A percentile compares a stretch with the other conserved stretches of the same genome.
Conservation (phyloP, 306 rosid species). For the Alnus rubra region DNA sequence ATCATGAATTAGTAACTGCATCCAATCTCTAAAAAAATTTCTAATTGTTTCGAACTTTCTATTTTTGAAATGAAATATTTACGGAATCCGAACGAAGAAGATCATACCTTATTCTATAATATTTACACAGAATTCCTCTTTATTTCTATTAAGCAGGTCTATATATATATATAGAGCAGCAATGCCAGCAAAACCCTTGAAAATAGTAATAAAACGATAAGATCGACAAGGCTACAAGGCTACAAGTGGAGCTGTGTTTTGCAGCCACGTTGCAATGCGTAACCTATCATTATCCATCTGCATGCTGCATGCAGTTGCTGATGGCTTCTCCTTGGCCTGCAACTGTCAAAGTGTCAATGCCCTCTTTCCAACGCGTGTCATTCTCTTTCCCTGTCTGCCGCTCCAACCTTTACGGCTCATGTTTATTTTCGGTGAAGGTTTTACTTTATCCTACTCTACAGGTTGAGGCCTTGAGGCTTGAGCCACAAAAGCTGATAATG, state of each 20-base stretch:
- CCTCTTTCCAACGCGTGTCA: conserved; percentile 35
- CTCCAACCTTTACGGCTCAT: not conserved
- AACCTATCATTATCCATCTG: not conserved
- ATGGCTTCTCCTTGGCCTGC: not conserved
- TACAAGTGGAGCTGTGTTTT: not conserved
- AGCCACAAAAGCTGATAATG: too few species aligned
- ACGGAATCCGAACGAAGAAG: too few species aligned
- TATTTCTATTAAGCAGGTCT: too few species aligned
- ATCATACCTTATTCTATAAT: too few species aligned
- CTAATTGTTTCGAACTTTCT: too few species aligned
- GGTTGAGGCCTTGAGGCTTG: too few species aligned
- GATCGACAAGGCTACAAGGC: not conserved
- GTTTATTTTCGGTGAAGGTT: not conserved
- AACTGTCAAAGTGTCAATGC: conserved; percentile 32
- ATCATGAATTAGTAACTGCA: too few species aligned
- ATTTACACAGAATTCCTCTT: too few species aligned
- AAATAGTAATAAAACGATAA: not conserved
- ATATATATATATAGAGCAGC: too few species aligned
- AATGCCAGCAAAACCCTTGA: not conserved
- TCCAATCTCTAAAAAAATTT: too few species aligned
- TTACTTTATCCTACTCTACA: not conserved
- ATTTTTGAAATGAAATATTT: too few species aligned
- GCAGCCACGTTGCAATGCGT: conserved; percentile 38
- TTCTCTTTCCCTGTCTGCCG: not conserved
- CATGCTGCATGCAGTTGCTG: conserved; percentile 28